Evolutionary conservation across 352 stramenopile species (phyloP), one percentile per base, ranked within the genome.

Genomic region (Thalassiosira oceanica): DNA sequence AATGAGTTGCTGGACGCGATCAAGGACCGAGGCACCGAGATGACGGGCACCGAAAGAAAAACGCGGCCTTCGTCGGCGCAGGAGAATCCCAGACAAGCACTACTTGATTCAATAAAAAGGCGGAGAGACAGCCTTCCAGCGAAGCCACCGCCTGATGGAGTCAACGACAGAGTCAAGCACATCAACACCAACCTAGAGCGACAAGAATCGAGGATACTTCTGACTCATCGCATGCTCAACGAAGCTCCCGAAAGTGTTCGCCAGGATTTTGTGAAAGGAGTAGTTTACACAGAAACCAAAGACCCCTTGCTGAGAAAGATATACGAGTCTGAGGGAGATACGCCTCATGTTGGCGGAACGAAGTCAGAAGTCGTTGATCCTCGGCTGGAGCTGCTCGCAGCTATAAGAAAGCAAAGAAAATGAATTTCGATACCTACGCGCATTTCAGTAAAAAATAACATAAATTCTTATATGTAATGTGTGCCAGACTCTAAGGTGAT

Each of bases 171-270:
- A 56, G 53, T 63, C 6, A 41, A 46, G 24, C 42, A 60, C 28
- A 63, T 63, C 37, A 41, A 71, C 36, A 77, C 52, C 26, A 68
- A 33, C 18, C 55, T 52, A 13, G 45, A 43, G 35, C 11, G 35
- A 28, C 60, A 69, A 43, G 61, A 83, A 62, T 91, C 84, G 2
- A 52, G 85, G 11, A 66, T 91, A 23, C 51, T 85, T 0, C 74
- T 91, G 61, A 80, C 89, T 3, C 85, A 89, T 43, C 49, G 78
- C 39, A 86, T 91, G 78, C 55, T 88, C 1, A 80, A 83, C 36
- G 57, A 84, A 53, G 84, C 78, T 2, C 64, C 69, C n/a, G 53
- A 73, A 41, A 61, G 64, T 49, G 56, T 78, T n/a, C 83, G 70
- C 37, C 39, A 80, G 60, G 78, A 91, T 56, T 91, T 84, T 56